A percentile compares a stretch with the other conserved stretches of the same genome.
Evolutionary conservation across 2,329 filamentous ascomycete species (phyloP).

Genomic region (Xylariaceae sp.): DNA sequence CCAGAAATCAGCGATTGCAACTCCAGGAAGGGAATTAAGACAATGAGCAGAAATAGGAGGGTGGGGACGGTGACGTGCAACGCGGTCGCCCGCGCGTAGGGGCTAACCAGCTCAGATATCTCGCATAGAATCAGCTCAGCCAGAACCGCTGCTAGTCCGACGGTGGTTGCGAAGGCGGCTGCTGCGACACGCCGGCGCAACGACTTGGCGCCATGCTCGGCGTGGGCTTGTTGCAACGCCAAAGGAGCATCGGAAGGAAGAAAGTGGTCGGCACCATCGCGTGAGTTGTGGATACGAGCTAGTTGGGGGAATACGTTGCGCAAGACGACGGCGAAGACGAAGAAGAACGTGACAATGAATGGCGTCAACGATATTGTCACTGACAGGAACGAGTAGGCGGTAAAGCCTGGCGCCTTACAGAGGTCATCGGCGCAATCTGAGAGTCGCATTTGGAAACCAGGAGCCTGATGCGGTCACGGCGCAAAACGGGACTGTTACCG

Average conservation of each 20-base stretch:
- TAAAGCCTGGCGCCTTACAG: slow-evolving; percentile 44
- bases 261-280: slow-evolving; percentile 56
- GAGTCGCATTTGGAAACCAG: slow-evolving; percentile 30
- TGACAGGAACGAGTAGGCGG: slow-evolving; percentile 39
- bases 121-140: slow-evolving; percentile 79
- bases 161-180: slow-evolving; percentile 67
- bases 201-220: slow-evolving; percentile 51
- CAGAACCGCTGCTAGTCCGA: slow-evolving; percentile 70
- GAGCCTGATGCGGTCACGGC: background rate
- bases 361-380: slow-evolving; percentile 58
- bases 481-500: slow-evolving; percentile 1
- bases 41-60: slow-evolving; percentile 65
- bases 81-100: slow-evolving; percentile 60
- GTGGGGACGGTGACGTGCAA: slow-evolving; percentile 64
- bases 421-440: slow-evolving; percentile 53
- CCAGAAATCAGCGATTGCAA: slow-evolving; percentile 58
- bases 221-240: slow-evolving; percentile 52
- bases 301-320: slow-evolving; percentile 69
- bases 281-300: slow-evolving; percentile 46
- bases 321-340: slow-evolving; percentile 57
- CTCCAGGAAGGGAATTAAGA: slow-evolving; percentile 73
- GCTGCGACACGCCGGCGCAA: slow-evolving; percentile 49
- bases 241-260: slow-evolving; percentile 58
- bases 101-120: slow-evolving; percentile 69
- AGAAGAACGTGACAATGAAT: slow-evolving; percentile 64